These are phyloP conservation scores for Botrytis fragariae DNA, from an alignment of 2,329 filamentous ascomycete species.

Conservation along the genomic window DNA sequence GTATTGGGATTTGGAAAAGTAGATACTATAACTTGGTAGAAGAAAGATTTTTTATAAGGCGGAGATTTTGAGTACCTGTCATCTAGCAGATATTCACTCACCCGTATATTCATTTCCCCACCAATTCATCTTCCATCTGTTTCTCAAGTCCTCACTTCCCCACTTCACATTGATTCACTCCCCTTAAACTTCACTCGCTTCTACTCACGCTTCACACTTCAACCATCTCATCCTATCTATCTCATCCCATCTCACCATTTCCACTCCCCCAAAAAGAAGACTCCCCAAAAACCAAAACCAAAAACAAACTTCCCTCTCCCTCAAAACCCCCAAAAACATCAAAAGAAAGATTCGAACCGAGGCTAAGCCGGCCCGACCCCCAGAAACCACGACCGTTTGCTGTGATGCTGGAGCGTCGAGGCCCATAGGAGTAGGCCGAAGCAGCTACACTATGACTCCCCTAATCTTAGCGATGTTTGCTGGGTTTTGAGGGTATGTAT, in stretches of 20 bases:
- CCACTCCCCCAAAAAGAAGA: too few relatives aligned
- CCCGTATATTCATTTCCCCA: too few relatives aligned
- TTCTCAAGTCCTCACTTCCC: neutral
- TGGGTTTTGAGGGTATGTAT: neutral
- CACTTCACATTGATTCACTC: neutral
- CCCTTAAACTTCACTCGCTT: neutral
- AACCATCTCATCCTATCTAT: too few relatives aligned
- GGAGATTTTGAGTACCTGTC: too few relatives aligned
- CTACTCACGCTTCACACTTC: too few relatives aligned
- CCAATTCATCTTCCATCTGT: too few relatives aligned
- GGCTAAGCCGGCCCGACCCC: neutral
- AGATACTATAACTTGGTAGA: too few relatives aligned
- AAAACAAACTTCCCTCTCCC: neutral
- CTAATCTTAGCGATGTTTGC: neutral
- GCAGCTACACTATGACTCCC: neutral
- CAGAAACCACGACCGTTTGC: neutral
- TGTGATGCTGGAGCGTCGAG: neutral
- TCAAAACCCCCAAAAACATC: neutral
- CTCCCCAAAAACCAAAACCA: neutral
- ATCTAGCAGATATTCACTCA: too few relatives aligned
- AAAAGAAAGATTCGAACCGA: neutral
- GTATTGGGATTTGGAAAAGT: too few relatives aligned
- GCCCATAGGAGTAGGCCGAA: neutral
- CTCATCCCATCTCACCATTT: neutral
- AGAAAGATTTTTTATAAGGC: too few relatives aligned